Conservation (phyloP, 1,284 basidiomycete species). For the Irpex sp. region DNA sequence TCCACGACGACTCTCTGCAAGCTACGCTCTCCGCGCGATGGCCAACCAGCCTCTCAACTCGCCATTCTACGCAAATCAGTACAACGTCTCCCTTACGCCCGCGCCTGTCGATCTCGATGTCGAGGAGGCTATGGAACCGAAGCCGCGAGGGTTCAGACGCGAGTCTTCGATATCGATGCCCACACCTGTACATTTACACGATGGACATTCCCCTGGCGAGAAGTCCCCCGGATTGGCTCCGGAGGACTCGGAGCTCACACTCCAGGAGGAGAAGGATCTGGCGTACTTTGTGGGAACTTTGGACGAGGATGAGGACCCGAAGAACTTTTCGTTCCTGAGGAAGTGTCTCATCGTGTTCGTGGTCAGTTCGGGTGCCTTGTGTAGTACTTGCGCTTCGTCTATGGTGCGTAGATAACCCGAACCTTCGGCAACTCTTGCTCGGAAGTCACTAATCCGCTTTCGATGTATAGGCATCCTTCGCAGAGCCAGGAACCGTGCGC, state of each 20-base stretch:
- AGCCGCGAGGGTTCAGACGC: background rate
- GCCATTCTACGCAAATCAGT: background rate
- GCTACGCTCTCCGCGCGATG: background rate
- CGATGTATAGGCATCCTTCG: constrained; percentile 52
- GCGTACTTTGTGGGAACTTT: constrained; percentile 10
- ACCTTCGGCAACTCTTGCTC: background rate
- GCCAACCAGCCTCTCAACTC: background rate
- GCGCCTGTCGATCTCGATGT: constrained; percentile 1
- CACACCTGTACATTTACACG: background rate
- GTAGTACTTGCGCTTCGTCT: constrained; percentile 63
- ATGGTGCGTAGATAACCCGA: constrained; percentile 44
- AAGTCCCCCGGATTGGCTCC: background rate
- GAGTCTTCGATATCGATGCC: background rate
- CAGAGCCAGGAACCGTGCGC: constrained; percentile 55
- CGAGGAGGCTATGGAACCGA: constrained; percentile 1
- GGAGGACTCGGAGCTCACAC: background rate
- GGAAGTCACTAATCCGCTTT: background rate
- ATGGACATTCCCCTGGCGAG: background rate
- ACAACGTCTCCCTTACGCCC: background rate
- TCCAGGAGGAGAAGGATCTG: constrained; percentile 1
- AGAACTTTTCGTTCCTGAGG: constrained; percentile 7
- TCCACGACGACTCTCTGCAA: constrained; percentile 1
- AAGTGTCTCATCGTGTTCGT: constrained; percentile 16
- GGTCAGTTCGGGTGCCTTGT: constrained; percentile 13
- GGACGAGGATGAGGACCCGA: constrained; percentile 14